These are phyloP conservation scores for Lojkania enalia DNA, from an alignment of 2,329 filamentous ascomycete species.

Conservation along the genomic window DNA sequence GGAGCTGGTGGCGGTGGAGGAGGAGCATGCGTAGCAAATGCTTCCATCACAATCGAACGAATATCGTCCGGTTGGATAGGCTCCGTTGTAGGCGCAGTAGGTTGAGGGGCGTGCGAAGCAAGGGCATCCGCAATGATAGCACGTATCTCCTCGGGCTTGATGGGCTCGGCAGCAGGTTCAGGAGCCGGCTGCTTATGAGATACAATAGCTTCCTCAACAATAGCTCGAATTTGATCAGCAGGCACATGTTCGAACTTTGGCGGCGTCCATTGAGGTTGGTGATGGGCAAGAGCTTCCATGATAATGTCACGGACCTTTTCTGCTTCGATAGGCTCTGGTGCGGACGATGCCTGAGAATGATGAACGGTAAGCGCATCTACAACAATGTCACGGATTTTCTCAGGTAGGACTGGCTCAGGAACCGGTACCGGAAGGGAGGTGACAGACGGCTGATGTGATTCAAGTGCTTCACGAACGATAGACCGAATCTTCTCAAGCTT, in stretches of 20 bases:
- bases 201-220: conserved; percentile 66
- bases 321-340: conserved; percentile 14
- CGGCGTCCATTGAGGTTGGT: conserved; percentile 26
- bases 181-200: conserved; percentile 40
- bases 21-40: conserved; percentile 34
- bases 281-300: conserved; percentile 29
- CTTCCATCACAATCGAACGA: conserved; percentile 33
- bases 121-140: conserved; percentile 14
- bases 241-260: conserved; percentile 33
- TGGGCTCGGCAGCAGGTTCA: conserved; percentile 14
- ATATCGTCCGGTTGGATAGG: conserved; percentile 27
- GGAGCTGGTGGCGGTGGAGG: conserved; percentile 27
- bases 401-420: conserved; percentile 52
- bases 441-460: conserved; percentile 47
- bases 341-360: conserved; percentile 29
- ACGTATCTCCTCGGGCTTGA: conserved; percentile 68
- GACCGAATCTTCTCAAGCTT: conserved; percentile 76
- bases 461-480: conserved; percentile 65
- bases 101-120: conserved; percentile 4
- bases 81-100: conserved; percentile 2
- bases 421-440: conserved; percentile 30
- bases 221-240: conserved; percentile 72
- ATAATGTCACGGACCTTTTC: conserved; percentile 28
- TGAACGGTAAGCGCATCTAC: conserved; percentile 65
- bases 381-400: conserved; percentile 68